These are phyloP conservation scores for Trichoderma atrobrunneum DNA, from an alignment of 2,329 filamentous ascomycete genomes.

Conservation along the genomic window DNA sequence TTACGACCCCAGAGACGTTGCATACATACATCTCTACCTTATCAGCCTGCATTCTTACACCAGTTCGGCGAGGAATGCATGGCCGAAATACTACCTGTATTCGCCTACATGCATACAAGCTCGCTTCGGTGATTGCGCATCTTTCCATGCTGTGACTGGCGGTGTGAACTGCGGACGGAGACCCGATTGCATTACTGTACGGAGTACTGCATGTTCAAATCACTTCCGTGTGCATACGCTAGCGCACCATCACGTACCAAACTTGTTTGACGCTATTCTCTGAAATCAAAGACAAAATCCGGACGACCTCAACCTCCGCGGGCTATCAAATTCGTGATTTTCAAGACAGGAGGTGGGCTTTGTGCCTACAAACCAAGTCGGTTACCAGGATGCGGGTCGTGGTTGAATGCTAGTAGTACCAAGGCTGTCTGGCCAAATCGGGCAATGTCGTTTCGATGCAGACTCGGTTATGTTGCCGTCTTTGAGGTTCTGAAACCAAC, in stretches of 20 bases:
- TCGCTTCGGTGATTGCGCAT: not conserved
- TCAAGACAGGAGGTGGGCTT: not conserved
- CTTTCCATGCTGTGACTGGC: not conserved
- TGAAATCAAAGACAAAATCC: not conserved
- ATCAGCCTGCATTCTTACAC: not conserved
- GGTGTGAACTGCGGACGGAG: not conserved
- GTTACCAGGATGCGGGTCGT: not conserved
- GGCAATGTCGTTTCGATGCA: not conserved
- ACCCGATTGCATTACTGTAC: not conserved
- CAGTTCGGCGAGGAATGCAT: not conserved
- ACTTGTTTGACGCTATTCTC: not conserved
- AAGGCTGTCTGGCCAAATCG: not conserved
- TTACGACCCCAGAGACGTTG: not conserved
- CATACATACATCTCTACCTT: not conserved
- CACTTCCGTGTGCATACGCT: not conserved
- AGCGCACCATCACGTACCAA: not conserved
- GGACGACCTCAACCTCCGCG: not conserved
- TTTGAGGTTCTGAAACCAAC: conserved; percentile 1
- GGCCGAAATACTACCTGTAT: not conserved
- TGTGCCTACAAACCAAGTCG: not conserved
- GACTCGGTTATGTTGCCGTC: conserved; percentile 1
- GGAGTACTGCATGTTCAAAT: not conserved
- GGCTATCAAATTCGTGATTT: not conserved
- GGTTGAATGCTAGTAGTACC: not conserved
- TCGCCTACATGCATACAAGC: not conserved